These are phyloP conservation scores for Colletotrichum camelliae DNA, from an alignment of 2,329 filamentous ascomycete genomes.

Conservation along the genomic window DNA sequence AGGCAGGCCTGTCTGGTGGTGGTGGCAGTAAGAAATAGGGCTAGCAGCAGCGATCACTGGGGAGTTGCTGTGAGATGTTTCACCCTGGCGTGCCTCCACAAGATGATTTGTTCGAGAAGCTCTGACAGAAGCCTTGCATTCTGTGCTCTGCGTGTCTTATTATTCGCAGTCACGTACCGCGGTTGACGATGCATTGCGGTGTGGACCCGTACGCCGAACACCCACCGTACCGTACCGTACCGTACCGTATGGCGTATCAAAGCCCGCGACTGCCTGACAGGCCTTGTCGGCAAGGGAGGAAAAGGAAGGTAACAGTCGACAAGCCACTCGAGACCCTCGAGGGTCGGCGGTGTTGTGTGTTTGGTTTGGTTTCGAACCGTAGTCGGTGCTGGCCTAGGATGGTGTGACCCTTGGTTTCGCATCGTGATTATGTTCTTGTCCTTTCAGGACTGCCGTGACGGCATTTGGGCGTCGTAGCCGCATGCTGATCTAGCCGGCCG, in stretches of 20 bases:
- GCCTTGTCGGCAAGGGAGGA: background rate
- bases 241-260: background rate
- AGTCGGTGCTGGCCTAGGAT: background rate
- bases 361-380: constrained; percentile 13
- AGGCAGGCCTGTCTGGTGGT: background rate
- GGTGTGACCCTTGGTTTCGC: background rate
- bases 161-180: background rate
- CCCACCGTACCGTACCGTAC: background rate
- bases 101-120: constrained; percentile 18
- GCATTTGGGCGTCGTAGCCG: background rate
- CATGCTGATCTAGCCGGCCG: background rate
- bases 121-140: background rate
- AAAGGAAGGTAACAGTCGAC: constrained; percentile 1
- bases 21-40: background rate
- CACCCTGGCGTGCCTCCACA: background rate
- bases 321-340: background rate
- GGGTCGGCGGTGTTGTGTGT: background rate
- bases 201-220: background rate
- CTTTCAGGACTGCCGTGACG: background rate
- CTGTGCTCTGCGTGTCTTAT: background rate
- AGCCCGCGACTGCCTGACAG: background rate
- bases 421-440: background rate
- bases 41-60: constrained; percentile 2
- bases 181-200: background rate
- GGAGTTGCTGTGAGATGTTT: constrained; percentile 1